A percentile compares a stretch with the other conserved stretches of the same genome.
phyloP scores from a whole-genome alignment of 73 alveolate genomes.

The Tetrahymena elliotti region DNA sequence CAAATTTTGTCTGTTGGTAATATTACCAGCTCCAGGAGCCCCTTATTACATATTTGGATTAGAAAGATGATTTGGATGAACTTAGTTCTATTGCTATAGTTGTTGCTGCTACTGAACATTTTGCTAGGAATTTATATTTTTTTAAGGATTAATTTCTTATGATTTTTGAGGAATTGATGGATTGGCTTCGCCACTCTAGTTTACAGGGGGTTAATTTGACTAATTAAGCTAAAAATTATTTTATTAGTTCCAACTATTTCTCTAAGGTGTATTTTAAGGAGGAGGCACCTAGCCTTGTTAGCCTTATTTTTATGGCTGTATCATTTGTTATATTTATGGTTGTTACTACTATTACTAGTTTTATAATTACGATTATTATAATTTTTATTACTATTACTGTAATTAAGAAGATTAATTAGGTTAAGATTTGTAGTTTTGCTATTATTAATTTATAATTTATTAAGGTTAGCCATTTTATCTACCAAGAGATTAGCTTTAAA shows the following conservation, averaged over 20 bases:
- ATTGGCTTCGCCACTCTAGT: neutral
- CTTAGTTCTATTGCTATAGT: too few species aligned
- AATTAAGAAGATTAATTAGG: neutral
- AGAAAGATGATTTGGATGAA: neutral
- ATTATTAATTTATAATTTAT: too few species aligned
- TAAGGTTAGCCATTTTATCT: neutral
- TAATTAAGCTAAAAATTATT: too few species aligned
- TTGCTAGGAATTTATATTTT: neutral
- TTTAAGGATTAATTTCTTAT: neutral
- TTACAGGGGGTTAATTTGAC: too few species aligned
- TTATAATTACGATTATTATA: neutral
- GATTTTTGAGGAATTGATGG: neutral
- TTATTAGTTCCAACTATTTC: neutral
- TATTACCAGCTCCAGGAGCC: neutral
- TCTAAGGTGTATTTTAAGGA: neutral
- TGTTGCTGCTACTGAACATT: too few species aligned
- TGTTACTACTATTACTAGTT: neutral
- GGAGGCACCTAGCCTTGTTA: neutral
- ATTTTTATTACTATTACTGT: neutral
- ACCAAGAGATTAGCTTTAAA: neutral
- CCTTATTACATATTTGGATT: too few species aligned
- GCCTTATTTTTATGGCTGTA: neutral
- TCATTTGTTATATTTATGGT: too few species aligned
- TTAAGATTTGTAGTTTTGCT: neutral
- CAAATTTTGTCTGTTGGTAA: neutral